Evolutionary conservation across 805 yeast genomes (phyloP), one percentile per base, ranked within the genome.

Genomic region (Monosporozyma yasuniensis): DNA sequence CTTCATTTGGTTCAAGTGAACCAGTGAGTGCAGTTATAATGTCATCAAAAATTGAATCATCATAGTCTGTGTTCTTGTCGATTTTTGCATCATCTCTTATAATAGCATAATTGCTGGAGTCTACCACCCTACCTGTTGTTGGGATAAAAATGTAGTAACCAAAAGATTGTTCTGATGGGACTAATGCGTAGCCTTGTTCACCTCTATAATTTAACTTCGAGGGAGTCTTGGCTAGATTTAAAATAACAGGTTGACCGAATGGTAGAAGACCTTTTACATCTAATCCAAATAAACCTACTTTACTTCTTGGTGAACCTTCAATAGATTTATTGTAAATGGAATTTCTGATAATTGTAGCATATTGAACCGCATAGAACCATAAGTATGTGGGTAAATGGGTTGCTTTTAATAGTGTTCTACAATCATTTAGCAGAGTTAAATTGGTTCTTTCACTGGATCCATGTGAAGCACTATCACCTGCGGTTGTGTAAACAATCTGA

Each of bases 371-470:
- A 39, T 48, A 38, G 32, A 46, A 53, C 56, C 55, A 50, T 28
- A 51, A 34, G 44, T 45, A 42, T 11, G 34, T 32, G 7, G 56
- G 56, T 32, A 53, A 19, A 4, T 48, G 21, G 7, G 46, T 47
- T 4, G 48, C 16, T 2, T 23, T 16, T 8, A 55, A 25, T 9
- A 50, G n/a, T 1, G 56, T 47, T 4, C 55, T 45, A 46, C 55
- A 53, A 42, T 55, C 58, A 35, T 53, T 47, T 28, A 55, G 21
- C 3, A 53, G 42, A 2, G 53, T 48, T 3, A 50, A 35, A 44
- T 53, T 53, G 16, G 44, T 11, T 1, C 56, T 39, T 52, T 49
- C 55, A 28, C 55, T 55, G 14, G 53, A 44, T 35, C 55, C 56
- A 23, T 50, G 23, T 2, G 52, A 44, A 11, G 47, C 22, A 7